Evolutionary conservation across 495 filamentous ascomycete species (phyloP), one percentile per base, ranked within the genome.

Genomic region (Mytilinidion resinicola): DNA sequence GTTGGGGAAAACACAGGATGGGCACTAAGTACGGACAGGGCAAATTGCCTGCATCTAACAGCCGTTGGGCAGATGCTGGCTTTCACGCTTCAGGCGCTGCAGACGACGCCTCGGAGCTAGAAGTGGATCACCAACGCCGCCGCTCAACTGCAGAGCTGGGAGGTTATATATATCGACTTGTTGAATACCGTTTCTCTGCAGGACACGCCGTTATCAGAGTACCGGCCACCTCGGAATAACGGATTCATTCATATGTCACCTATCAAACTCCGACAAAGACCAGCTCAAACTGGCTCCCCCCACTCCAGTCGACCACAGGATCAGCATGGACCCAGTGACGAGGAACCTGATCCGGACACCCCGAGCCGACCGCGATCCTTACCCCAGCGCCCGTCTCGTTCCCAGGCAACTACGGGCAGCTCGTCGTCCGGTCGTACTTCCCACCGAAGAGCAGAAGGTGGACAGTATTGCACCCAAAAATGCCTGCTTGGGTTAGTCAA

Each of bases 401-500:
- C 51, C 55, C 66, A 74, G 35, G 64, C 65, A 21, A 65, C 74
- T 19, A 43, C 51, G 15, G 30, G 43, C 67, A n/a, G 64, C 58
- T 38, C 59, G 67, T 55, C 62, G 70, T 38, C 60, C 72, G 48
- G 54, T 65, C 21, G 12, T 15, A 35, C 55, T n/a, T 50, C 21
- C 57, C 12, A 21, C 37, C 51, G 39, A n/a, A 50, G 19, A 60
- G 15, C 10, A 20, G 41, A 39, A 30, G 17, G 51, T 35, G n/a
- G n/a, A n/a, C 37, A 56, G 43, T 78, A 78, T 54, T 81, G 74
- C 53, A 78, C 76, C 0, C 74, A 79, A 60, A 65, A 67, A 30
- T 81, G 72, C 61, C 69, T 81, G 33, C 67, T 74, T 8, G 74
- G 76, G 2, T 59, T 81, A n/a, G 67, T 76, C 15, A 59, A 55